Conservation (phyloP, 345 rosid genomes). For the Melastoma malabathricum region DNA sequence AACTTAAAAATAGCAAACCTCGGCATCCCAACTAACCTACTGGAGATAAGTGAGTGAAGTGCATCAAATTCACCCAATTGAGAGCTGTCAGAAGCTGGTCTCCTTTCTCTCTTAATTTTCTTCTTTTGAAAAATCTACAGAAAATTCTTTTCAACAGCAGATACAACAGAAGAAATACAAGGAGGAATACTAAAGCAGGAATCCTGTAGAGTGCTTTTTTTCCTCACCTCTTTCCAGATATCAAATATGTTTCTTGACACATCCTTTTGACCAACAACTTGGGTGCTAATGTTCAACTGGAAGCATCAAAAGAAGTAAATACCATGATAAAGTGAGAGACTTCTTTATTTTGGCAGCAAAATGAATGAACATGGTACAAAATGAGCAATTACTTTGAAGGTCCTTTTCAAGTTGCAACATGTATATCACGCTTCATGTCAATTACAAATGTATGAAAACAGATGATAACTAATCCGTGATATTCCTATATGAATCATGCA, state of each 20-base stretch:
- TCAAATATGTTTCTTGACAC: slow-evolving; percentile 72
- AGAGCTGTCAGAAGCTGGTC: slow-evolving; percentile 19
- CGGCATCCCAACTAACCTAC: slow-evolving; percentile 32
- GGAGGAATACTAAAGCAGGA: no score
- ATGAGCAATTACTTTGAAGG: no score
- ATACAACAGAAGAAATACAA: no score
- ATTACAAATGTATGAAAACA: no score
- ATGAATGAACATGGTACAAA: no score
- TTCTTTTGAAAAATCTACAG: slow-evolving; percentile 74
- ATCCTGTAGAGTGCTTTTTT: slow-evolving; percentile 2
- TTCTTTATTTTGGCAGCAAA: no score
- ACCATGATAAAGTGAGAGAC: no score
- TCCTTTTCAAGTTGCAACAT: no score
- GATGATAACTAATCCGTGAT: no score
- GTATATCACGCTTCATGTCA: no score
- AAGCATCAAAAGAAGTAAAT: slow-evolving; percentile 14
- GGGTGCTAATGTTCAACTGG: slow-evolving; percentile 74
- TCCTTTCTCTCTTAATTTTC: slow-evolving; percentile 40
- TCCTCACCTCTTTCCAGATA: slow-evolving; percentile 86
- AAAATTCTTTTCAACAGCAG: neutral
- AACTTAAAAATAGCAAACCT: neutral
- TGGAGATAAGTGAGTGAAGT: slow-evolving; percentile 52
- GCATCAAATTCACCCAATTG: slow-evolving; percentile 38
- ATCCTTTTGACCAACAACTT: slow-evolving; percentile 88
- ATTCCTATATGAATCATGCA: no score